Percentiles rank a stretch among this genome's conserved stretches.
Conservation (phyloP, 345 rosid genomes). For the Laguncularia racemosa region DNA sequence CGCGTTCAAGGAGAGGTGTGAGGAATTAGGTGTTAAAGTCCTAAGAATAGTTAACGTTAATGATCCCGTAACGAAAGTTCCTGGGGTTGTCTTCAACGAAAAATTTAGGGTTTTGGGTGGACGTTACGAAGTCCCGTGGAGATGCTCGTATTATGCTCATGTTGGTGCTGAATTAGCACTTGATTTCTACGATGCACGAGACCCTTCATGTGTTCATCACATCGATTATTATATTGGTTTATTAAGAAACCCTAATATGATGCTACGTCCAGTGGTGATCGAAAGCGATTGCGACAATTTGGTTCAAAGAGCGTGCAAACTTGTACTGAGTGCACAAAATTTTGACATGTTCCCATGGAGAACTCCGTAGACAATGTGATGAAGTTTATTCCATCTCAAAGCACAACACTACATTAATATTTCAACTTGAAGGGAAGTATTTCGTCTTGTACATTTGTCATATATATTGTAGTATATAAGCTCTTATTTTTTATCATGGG, state of each 20-base stretch:
- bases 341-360: too few relatives aligned
- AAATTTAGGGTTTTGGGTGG: constrained; percentile 63
- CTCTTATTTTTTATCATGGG: too few relatives aligned
- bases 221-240: constrained; percentile 55
- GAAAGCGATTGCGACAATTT: too few relatives aligned
- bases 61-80: constrained; percentile 82
- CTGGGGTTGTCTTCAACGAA: constrained; percentile 75
- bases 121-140: constrained; percentile 65
- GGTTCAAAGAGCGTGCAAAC: too few relatives aligned
- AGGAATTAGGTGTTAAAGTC: constrained; percentile 70
- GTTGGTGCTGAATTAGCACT: constrained; percentile 70
- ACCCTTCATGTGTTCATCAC: constrained; percentile 72
- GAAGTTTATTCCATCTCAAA: too few relatives aligned
- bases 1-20: constrained; percentile 68
- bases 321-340: too few relatives aligned
- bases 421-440: too few relatives aligned
- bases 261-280: too few relatives aligned
- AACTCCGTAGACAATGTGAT: too few relatives aligned
- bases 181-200: constrained; percentile 60
- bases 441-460: too few relatives aligned
- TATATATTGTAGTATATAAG: too few relatives aligned
- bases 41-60: constrained; percentile 63
- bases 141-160: constrained; percentile 68
- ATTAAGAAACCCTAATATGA: constrained; percentile 22
- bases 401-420: too few relatives aligned